Base-by-base conservation (phyloP, 306 rosid genomes). In the Fragaria ananassa region DNA sequence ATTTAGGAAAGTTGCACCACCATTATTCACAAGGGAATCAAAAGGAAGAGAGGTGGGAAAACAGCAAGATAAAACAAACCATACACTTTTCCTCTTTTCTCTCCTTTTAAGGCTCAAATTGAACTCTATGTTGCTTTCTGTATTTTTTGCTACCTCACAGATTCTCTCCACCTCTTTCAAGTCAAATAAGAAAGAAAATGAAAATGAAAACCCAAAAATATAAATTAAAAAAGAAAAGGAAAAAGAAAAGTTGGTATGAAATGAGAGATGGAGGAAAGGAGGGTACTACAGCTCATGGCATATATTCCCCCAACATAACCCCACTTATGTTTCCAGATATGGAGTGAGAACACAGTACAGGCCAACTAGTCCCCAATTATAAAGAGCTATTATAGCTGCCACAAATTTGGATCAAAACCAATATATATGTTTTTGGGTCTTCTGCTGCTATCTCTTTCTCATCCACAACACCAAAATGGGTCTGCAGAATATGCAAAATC, bases 271-370 rank as follows among this genome's bases (percentile, higher is more conserved):
- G 75, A 63, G 75, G 83, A 85, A 79, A 83, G 85, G 85, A 82
- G 71, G 74, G 82, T 77, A 79, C 18, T 86, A 86, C 82, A 86
- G 91, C 89, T 91, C 90, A 89, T 90, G 86, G 96, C 97, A 96
- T 93, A 96, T 93, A 96, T 91, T 93, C 99, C 85, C 79, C 91
- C 97, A 89, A 87, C 90, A 86, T 75, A 86, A 71, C 94, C 98
- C 97, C 93, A 92, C 99, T 87, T 62, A 80, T 89, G 96, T 90
- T 88, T 89, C 99, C 96, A 86, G 91, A 90, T 92, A 85, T 91
- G 95, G 93, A 89, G 93, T 92, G 96, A 92, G 91, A 89, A 86
- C 89, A 89, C 82, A 83, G 79, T 86, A 85, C 89, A 83, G 46
- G 68, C 81, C 90, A 85, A 81, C 85, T 74, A 44, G 80, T 70